These are phyloP conservation scores for Beauveria australis DNA, from an alignment of 2,329 filamentous ascomycete genomes.

Conservation along the genomic window DNA sequence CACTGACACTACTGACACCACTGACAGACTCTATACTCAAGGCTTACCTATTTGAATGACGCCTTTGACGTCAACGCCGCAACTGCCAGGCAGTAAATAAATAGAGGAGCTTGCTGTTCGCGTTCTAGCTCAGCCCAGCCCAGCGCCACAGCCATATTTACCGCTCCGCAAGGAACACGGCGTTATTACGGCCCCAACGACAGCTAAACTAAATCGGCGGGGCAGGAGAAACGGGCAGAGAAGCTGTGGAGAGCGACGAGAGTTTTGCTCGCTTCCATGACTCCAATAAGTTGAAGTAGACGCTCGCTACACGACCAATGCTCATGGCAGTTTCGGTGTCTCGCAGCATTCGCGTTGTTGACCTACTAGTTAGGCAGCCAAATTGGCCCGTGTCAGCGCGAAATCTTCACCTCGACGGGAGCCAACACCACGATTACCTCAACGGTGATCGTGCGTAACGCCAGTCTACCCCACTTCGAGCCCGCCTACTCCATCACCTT, in stretches of 20 bases:
- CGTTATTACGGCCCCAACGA: constrained; percentile 9
- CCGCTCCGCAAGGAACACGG: constrained; percentile 3
- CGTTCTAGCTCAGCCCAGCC: background rate
- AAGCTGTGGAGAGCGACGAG: background rate
- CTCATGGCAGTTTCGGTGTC: background rate
- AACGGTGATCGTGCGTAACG: background rate
- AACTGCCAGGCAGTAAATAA: background rate
- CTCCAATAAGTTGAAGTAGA: background rate
- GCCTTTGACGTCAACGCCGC: constrained; percentile 6
- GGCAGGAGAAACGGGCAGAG: background rate
- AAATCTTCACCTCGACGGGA: background rate
- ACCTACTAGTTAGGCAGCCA: background rate
- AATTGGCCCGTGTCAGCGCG: background rate
- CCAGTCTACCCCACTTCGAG: background rate
- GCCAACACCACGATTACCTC: background rate
- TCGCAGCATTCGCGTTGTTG: background rate
- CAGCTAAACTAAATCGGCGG: constrained; percentile 1
- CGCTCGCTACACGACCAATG: background rate
- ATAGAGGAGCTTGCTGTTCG: background rate
- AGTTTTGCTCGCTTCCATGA: background rate
- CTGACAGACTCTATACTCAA: background rate
- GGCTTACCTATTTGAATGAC: background rate
- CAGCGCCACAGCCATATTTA: background rate
- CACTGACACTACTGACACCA: background rate
- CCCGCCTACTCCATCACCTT: background rate